A percentile compares a stretch with the other conserved stretches of the same genome.
Conservation (phyloP, 148 eudicot species). For the Tetragonia tetragonoides region DNA sequence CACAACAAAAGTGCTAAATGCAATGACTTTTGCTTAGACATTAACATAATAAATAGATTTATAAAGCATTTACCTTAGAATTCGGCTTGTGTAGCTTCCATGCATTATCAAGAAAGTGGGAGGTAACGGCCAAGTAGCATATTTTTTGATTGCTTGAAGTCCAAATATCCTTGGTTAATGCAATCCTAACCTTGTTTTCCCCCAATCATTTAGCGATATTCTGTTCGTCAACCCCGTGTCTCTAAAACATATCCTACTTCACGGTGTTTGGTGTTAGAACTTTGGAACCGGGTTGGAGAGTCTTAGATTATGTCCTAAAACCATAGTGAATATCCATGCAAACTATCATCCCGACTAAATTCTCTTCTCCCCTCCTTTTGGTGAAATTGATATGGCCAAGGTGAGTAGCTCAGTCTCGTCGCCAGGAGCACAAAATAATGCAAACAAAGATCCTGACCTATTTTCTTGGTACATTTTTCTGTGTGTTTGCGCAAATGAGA, state of each 20-base stretch:
- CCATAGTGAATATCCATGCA: neutral
- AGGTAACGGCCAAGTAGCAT: slow-evolving; percentile 29
- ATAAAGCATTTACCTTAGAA: neutral
- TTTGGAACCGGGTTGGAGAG: neutral
- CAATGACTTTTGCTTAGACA: too few species aligned
- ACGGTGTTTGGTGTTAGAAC: neutral
- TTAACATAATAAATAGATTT: too few species aligned
- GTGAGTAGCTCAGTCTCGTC: neutral
- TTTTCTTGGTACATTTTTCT: neutral
- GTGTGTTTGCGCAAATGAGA: neutral
- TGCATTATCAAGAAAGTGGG: slow-evolving; percentile 26
- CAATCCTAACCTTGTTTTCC: neutral
- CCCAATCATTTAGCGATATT: neutral
- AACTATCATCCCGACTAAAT: too few species aligned
- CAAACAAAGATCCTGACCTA: neutral
- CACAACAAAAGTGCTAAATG: too few species aligned
- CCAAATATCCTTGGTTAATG: slow-evolving; percentile 25
- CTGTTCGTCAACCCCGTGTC: neutral
- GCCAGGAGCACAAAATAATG: neutral
- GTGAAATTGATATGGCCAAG: neutral
- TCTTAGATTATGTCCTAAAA: neutral
- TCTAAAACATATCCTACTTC: neutral
- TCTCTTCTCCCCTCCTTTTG: neutral
- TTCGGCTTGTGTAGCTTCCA: slow-evolving; percentile 19
- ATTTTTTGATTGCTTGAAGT: slow-evolving; percentile 15